These are phyloP conservation scores for Breviolum minutum DNA, from an alignment of 73 alveolate species.

Conservation along the genomic window DNA sequence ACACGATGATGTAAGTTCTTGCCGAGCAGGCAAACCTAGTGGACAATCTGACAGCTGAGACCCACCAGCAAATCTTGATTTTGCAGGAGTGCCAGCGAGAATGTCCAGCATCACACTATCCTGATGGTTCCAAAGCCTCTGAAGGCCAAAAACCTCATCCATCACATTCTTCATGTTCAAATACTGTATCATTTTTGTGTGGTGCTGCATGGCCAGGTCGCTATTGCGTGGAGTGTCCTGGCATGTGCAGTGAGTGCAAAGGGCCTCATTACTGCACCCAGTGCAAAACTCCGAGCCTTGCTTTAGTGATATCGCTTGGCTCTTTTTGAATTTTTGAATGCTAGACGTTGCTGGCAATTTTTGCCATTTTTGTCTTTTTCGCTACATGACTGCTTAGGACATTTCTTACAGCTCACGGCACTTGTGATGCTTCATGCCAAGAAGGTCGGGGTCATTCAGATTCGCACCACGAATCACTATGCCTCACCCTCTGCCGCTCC, in stretches of 20 bases:
- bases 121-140: slow-evolving; percentile 54
- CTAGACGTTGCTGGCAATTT: neutral
- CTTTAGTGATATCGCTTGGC: no score
- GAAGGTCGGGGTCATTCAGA: slow-evolving; percentile 23
- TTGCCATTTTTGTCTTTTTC: no score
- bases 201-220: slow-evolving; percentile 11
- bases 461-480: neutral
- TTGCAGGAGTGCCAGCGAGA: slow-evolving; percentile 73
- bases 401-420: slow-evolving; percentile 63
- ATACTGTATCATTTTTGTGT: neutral
- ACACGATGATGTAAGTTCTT: no score
- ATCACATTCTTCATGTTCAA: neutral
- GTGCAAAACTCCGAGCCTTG: slow-evolving; percentile 78
- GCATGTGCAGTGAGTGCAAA: slow-evolving; percentile 59
- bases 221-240: slow-evolving; percentile 74
- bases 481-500: neutral
- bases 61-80: no score
- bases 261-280: slow-evolving; percentile 78
- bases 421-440: slow-evolving; percentile 74
- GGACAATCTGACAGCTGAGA: no score
- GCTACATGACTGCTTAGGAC: slow-evolving; percentile 18
- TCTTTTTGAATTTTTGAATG: neutral
- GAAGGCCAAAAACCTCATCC: neutral
- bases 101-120: slow-evolving; percentile 79
- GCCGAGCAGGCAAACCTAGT: no score